Evolutionary conservation across 176 grass and related monocot genomes (phyloP).

Genomic region (Phyllostachys edulis): DNA sequence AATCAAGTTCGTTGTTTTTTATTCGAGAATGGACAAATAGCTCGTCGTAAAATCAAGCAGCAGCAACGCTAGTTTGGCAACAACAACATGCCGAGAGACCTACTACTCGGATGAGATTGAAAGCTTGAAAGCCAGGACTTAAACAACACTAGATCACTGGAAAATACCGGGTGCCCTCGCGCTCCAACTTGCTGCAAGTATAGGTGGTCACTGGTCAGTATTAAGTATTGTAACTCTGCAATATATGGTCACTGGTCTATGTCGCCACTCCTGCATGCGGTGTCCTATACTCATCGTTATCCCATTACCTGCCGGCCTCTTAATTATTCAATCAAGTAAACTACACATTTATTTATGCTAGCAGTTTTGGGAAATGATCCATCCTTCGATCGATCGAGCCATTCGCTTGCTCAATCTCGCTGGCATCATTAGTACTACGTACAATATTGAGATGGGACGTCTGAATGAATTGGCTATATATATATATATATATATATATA

Average conservation of each 20-base stretch:
- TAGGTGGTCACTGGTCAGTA: background rate
- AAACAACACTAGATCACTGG: background rate
- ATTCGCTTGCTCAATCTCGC: background rate
- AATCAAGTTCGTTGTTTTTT: background rate
- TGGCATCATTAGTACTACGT: background rate
- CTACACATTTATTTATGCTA: background rate
- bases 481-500: too few relatives aligned
- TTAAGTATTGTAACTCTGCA: background rate
- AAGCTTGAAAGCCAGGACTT: background rate
- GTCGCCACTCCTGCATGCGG: background rate
- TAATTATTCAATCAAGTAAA: background rate
- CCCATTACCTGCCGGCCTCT: background rate
- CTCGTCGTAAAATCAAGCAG: background rate
- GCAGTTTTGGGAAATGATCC: background rate
- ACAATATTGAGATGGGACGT: background rate
- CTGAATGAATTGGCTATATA: background rate
- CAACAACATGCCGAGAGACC: background rate
- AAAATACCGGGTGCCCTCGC: background rate
- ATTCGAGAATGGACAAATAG: background rate
- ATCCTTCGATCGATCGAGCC: background rate
- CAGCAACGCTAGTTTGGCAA: background rate
- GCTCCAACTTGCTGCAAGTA: background rate
- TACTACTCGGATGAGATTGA: background rate
- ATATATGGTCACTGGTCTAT: background rate
- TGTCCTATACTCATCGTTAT: background rate